Percentiles rank a stretch among this genome's conserved stretches.
phyloP scores from a whole-genome alignment of 331 rosid genomes.

The Acacia concinna region DNA sequence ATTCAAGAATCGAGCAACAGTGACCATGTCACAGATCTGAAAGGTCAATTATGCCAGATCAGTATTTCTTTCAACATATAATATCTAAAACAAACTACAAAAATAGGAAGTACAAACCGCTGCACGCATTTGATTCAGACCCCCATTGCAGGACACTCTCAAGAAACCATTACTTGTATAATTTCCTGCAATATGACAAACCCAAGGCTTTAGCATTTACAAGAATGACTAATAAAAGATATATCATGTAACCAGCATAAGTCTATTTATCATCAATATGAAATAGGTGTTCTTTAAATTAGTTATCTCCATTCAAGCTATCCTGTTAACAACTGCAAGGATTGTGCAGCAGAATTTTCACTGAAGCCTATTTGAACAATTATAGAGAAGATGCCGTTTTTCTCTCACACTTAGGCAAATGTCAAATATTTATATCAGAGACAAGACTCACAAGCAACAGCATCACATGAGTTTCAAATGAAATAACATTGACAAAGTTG shows the following conservation, averaged over 20 bases:
- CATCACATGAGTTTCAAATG: slow-evolving; percentile 8
- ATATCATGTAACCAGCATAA: not conserved
- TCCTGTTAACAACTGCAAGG: slow-evolving; percentile 13
- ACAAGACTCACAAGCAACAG: not conserved
- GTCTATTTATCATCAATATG: not conserved
- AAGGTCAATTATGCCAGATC: slow-evolving; percentile 35
- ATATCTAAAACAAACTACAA: slow-evolving; percentile 4
- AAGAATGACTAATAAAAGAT: slow-evolving; percentile 13
- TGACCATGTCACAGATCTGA: slow-evolving; percentile 99
- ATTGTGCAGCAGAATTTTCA: slow-evolving; percentile 5
- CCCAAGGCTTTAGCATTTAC: slow-evolving; percentile 10
- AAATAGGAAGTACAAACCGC: slow-evolving; percentile 68
- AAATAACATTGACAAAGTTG: not conserved
- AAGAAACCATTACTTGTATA: slow-evolving; percentile 97
- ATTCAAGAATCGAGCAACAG: slow-evolving; percentile 90
- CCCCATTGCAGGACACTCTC: slow-evolving; percentile 97
- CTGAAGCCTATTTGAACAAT: not conserved
- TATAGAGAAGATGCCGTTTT: not conserved
- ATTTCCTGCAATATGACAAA: slow-evolving; percentile 70
- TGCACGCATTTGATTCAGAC: slow-evolving; percentile 99
- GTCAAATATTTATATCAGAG: not conserved
- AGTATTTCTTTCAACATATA: slow-evolving; percentile 26
- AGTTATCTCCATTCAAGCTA: not conserved
- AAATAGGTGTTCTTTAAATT: slow-evolving; percentile 6
- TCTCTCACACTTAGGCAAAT: not conserved